These are phyloP conservation scores for Cordyceps fumosorosea DNA, from an alignment of 2,329 filamentous ascomycete genomes.

Conservation along the genomic window DNA sequence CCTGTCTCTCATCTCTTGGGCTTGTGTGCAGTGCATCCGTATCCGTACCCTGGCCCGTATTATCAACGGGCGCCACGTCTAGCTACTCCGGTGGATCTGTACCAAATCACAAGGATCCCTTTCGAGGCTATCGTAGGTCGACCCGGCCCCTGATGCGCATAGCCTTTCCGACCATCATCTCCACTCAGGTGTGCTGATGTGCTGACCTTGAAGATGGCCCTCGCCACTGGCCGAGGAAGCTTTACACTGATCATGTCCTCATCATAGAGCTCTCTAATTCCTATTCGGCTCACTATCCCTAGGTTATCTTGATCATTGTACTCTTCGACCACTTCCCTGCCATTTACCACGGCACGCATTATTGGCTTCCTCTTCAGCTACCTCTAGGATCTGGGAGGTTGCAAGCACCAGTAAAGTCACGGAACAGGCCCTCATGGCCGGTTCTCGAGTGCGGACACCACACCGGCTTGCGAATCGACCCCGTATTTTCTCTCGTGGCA, in stretches of 20 bases:
- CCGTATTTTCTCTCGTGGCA: background rate
- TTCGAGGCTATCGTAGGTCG: background rate
- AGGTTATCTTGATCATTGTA: no score
- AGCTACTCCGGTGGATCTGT: background rate
- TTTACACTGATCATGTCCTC: background rate
- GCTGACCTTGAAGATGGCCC: background rate
- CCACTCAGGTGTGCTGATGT: background rate
- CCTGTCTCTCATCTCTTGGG: background rate
- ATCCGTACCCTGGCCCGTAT: background rate
- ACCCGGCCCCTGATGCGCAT: background rate
- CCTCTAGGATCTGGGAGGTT: no score
- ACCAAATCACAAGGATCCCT: background rate
- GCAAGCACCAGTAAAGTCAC: background rate
- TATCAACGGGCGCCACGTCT: background rate
- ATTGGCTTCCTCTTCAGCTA: no score
- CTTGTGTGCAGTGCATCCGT: background rate
- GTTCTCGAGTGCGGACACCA: background rate
- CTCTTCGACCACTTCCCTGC: no score
- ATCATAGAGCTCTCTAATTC: no score
- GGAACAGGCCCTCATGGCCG: background rate
- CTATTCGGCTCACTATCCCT: no score
- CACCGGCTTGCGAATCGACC: background rate
- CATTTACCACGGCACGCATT: no score
- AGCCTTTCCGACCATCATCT: background rate
- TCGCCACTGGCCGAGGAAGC: background rate